Evolutionary conservation across 257 asterid genomes (phyloP), one percentile per base, ranked within the genome.

Genomic region (Dorcoceras hygrometricum): DNA sequence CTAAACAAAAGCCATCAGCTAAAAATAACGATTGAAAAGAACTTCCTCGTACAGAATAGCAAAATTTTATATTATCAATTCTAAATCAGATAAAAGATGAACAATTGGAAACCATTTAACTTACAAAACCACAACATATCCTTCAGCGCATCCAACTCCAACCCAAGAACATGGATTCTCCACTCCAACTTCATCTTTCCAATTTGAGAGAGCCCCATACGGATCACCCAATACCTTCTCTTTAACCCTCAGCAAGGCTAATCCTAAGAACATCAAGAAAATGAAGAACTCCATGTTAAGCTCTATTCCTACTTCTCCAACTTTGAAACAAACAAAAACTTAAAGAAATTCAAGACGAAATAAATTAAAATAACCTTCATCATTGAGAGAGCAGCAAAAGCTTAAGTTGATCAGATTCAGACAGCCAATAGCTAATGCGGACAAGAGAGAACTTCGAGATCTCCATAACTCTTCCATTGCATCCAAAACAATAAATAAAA

Each of bases 291-390:
- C 65, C 23, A 51, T 54, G 16, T 31, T 16, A 25, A 24, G 23
- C 4, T 23, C 11, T 58, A n/a, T 28, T 10, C 18, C 48, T 25
- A 31, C 32, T 24, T 25, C 61, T 24, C 43, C 20, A n/a, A 51
- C n/a, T 26, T 11, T 57, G 11, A 7, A 54, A 53, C 18, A 54
- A 62, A 26, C n/a, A 32, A 20, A 27, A 68, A 29, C 59, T 23
- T 4, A 31, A 18, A 57, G 16, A 16, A 59, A 48, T 12, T 27
- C 22, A 23, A 7, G 34, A 23, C 16, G 57, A 72, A 72, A 8
- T 12, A 4, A 26, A 16, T 29, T 31, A 53, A 26, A n/a, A n/a
- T 31, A 62, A 91, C 98, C 98, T 86, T 91, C 96, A 72, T 78
- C 78, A 62, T 81, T 81, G 60, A 81, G 86, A 65, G 78, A 78